Percentiles rank a stretch among this genome's conserved stretches.
phyloP scores from a whole-genome alignment of 2,329 filamentous ascomycete species.

The Diaporthe velutina region DNA sequence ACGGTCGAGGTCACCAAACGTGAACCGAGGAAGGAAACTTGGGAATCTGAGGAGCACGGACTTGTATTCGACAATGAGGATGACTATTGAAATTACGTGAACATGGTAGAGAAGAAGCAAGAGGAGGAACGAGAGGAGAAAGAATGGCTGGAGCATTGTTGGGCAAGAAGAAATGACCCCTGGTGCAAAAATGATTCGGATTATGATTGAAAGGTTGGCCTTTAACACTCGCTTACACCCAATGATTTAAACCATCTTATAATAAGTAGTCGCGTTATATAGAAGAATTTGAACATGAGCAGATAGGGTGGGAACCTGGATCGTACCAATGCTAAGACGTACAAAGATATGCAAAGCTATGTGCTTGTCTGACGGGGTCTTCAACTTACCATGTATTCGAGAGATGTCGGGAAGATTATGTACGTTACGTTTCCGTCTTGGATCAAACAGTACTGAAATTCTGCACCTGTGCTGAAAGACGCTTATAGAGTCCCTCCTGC shows the following conservation, averaged over 20 bases:
- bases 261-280: neutral
- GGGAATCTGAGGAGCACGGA: neutral
- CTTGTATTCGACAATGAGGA: neutral
- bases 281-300: neutral
- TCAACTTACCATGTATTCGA: too few species aligned
- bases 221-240: neutral
- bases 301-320: neutral
- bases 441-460: too few species aligned
- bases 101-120: neutral
- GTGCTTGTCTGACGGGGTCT: too few species aligned
- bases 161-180: neutral
- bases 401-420: too few species aligned
- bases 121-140: neutral
- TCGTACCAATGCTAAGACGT: neutral
- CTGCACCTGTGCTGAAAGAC: too few species aligned
- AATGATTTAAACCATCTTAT: neutral
- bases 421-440: too few species aligned
- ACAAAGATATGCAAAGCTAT: neutral
- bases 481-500: too few species aligned
- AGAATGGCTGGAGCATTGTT: neutral
- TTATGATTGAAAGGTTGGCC: neutral
- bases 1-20: neutral
- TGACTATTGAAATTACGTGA: neutral
- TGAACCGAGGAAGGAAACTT: neutral
- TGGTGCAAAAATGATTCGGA: neutral